phyloP scores from a whole-genome alignment of 768 basidiomycete species.

The Suillus brevipes region DNA sequence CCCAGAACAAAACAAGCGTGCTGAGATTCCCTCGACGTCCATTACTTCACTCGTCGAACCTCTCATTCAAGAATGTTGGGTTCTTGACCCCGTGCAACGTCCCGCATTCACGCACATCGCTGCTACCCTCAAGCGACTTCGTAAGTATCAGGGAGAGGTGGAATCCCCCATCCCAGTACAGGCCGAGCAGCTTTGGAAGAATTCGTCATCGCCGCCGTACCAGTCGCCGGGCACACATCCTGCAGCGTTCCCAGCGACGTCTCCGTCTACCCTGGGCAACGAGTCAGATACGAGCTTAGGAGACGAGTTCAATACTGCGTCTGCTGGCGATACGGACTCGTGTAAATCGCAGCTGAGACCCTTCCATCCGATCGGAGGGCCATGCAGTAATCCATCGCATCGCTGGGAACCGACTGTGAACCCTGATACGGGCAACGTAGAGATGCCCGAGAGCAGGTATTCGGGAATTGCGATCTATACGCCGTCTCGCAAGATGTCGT shows the following conservation, averaged over 20 bases:
- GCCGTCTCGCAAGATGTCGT: conserved; percentile 22
- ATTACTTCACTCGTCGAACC: conserved; percentile 36
- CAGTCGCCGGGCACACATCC: conserved; percentile 43
- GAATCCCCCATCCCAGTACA: conserved; percentile 31
- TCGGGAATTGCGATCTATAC: conserved; percentile 37
- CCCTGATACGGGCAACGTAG: conserved; percentile 13
- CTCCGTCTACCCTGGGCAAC: conserved; percentile 7
- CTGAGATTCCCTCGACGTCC: conserved; percentile 43
- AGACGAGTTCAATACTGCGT: background rate
- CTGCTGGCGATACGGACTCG: background rate
- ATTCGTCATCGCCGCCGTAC: conserved; percentile 6
- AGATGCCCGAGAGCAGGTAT: conserved; percentile 31
- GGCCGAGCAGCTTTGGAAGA: conserved; percentile 22
- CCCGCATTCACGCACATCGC: conserved; percentile 54
- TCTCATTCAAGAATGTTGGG: conserved; percentile 60
- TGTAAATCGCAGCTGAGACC: background rate
- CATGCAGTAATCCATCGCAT: background rate
- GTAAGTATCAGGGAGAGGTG: conserved; percentile 38
- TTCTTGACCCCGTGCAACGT: conserved; percentile 48
- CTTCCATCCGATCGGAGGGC: background rate
- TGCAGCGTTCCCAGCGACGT: conserved; percentile 22
- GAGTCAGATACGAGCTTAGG: no score
- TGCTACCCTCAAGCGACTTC: conserved; percentile 44
- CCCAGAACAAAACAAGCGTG: conserved; percentile 52
- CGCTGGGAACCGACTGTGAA: background rate